A percentile compares a stretch with the other conserved stretches of the same genome.
phyloP scores from a whole-genome alignment of 75 land plant species.

The Sequoiadendron giganteum region DNA sequence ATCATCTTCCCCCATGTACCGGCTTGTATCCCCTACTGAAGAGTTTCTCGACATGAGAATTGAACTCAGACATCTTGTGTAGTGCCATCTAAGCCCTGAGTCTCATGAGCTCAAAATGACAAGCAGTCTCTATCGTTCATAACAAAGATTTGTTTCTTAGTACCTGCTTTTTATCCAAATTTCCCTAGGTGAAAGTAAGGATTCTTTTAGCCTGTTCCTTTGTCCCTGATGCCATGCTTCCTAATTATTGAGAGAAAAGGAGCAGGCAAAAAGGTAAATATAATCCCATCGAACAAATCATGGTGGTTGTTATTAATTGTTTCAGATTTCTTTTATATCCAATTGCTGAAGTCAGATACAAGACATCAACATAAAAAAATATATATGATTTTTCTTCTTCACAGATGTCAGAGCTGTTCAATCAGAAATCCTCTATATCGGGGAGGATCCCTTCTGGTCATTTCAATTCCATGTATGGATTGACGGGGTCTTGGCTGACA shows the following conservation, averaged over 20 bases:
- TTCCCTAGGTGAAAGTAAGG: not conserved
- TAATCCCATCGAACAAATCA: not conserved
- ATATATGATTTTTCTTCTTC: not conserved
- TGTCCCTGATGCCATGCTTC: not conserved
- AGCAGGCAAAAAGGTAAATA: not conserved
- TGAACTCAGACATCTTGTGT: not conserved
- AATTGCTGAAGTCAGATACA: not conserved
- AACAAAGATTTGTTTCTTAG: not conserved
- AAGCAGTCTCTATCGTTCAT: not conserved
- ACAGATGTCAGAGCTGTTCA: conserved; percentile 76
- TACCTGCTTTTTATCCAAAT: not conserved
- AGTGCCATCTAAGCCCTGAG: not conserved
- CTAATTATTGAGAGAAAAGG: conserved; percentile 1
- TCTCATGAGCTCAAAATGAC: not conserved
- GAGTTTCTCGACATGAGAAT: not conserved
- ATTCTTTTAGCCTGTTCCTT: not conserved
- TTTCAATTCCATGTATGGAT: conserved; percentile 62
- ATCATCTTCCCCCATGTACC: not conserved
- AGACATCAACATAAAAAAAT: not conserved
- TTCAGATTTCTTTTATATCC: not conserved
- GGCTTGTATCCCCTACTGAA: not conserved
- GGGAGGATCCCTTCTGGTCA: conserved; percentile 72
- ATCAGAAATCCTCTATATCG: conserved; percentile 38
- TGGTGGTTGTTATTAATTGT: not conserved
- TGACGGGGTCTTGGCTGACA: conserved; percentile 54